phyloP scores from a whole-genome alignment of 2,329 filamentous ascomycete species.

The Periconia sp. region DNA sequence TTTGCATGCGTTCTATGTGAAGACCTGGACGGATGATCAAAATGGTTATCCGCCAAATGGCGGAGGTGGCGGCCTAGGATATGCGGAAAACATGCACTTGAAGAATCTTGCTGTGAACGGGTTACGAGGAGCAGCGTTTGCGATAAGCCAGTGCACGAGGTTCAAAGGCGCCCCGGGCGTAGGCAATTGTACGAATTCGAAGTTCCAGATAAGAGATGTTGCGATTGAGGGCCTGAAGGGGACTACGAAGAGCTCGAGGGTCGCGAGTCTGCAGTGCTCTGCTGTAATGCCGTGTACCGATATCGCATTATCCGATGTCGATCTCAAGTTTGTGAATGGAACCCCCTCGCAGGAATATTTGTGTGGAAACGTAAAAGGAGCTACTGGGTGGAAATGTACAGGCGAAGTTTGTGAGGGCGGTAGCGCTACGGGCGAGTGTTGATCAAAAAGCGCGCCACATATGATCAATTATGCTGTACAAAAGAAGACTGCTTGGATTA shows the following conservation, averaged over 20 bases:
- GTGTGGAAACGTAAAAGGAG: slow-evolving; percentile 25
- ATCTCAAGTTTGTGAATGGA: slow-evolving; percentile 23
- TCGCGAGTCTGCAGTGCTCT: slow-evolving; percentile 35
- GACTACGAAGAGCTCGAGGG: slow-evolving; percentile 25
- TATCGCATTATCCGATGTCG: slow-evolving; percentile 20
- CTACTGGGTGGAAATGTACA: slow-evolving; percentile 26
- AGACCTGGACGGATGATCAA: slow-evolving; percentile 64
- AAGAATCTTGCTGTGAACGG: slow-evolving; percentile 39
- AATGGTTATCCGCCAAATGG: slow-evolving; percentile 63
- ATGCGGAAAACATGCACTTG: slow-evolving; percentile 45
- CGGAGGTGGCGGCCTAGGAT: slow-evolving; percentile 62
- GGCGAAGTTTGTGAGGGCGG: slow-evolving; percentile 25
- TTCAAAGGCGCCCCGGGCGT: slow-evolving; percentile 37
- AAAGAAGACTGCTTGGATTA: too few relatives aligned
- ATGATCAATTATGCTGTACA: too few relatives aligned
- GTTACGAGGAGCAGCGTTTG: slow-evolving; percentile 37
- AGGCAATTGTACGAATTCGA: slow-evolving; percentile 48
- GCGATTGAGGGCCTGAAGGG: slow-evolving; percentile 36
- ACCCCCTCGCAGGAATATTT: slow-evolving; percentile 18
- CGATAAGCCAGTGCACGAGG: slow-evolving; percentile 50
- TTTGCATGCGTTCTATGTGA: slow-evolving; percentile 59
- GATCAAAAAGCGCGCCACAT: too few relatives aligned
- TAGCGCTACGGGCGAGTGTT: slow-evolving; percentile 26
- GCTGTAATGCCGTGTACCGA: slow-evolving; percentile 30
- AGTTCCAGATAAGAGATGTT: slow-evolving; percentile 49